Evolutionary conservation across 2,329 filamentous ascomycete species (phyloP).

Genomic region (Alternaria rosae): DNA sequence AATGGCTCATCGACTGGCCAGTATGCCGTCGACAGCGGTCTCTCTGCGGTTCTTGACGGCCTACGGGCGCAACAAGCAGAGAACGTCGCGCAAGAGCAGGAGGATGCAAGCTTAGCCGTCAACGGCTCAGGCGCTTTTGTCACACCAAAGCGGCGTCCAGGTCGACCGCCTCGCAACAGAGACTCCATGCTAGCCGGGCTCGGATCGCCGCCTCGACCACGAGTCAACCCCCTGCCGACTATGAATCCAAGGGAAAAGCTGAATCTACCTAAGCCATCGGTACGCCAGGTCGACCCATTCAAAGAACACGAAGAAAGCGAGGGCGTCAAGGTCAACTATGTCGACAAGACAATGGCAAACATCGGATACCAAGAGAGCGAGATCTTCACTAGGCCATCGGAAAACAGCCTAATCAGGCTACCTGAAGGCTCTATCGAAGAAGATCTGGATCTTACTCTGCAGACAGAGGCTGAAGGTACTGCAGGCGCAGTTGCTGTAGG

Average conservation of each 20-base stretch:
- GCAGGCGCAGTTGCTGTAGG: constrained; percentile 65
- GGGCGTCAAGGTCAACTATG: constrained; percentile 85
- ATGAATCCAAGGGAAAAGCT: constrained; percentile 82
- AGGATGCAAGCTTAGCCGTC: constrained; percentile 15
- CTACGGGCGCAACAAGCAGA: constrained; percentile 42
- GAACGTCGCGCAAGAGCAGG: constrained; percentile 29
- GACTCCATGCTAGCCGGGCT: constrained; percentile 68
- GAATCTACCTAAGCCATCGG: constrained; percentile 78
- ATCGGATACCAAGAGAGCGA: constrained; percentile 97
- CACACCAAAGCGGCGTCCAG: constrained; percentile 65
- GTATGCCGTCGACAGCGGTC: constrained; percentile 44
- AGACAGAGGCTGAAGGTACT: constrained; percentile 67
- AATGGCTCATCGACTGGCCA: constrained; percentile 37
- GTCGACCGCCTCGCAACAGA: constrained; percentile 69
- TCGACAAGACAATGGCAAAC: constrained; percentile 95
- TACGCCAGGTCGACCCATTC: constrained; percentile 80
- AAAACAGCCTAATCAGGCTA: constrained; percentile 71
- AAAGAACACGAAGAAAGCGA: constrained; percentile 83
- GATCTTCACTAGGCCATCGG: constrained; percentile 75
- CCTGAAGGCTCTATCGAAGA: constrained; percentile 69
- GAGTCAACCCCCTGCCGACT: constrained; percentile 77
- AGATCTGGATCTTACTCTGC: constrained; percentile 65
- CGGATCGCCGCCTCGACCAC: constrained; percentile 66
- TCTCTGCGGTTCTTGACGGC: constrained; percentile 46
- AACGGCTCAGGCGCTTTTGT: constrained; percentile 33